Percentiles rank a stretch among this genome's conserved stretches.
Evolutionary conservation across 805 yeast species (phyloP).

Genomic region (Yamadazyma nakazawae): DNA sequence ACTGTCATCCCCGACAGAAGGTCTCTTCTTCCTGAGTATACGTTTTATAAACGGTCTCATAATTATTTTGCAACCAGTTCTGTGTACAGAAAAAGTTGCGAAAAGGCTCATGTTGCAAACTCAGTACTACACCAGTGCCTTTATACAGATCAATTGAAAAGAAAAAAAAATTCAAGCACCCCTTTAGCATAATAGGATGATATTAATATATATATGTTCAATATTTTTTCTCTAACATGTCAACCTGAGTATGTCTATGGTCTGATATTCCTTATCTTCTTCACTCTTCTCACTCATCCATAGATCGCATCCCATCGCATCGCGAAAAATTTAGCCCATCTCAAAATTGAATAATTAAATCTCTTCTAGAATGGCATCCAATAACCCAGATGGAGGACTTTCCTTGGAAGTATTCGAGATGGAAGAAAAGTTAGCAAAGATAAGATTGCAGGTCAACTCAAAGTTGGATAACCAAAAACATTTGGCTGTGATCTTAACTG

Average conservation of each 20-base stretch:
- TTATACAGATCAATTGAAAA: too few species aligned
- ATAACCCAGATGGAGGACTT: constrained; percentile 39
- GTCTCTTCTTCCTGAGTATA: not conserved
- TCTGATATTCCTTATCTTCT: not conserved
- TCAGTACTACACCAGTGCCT: too few species aligned
- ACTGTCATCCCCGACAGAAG: not conserved
- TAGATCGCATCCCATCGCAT: constrained; percentile 1
- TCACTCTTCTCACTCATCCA: not conserved
- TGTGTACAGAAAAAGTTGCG: not conserved
- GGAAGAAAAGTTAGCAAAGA: constrained; percentile 60
- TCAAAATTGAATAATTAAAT: constrained; percentile 1
- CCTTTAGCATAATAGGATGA: too few species aligned
- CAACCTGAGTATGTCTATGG: not conserved
- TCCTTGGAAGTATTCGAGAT: constrained; percentile 44
- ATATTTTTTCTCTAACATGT: not conserved
- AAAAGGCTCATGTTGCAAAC: too few species aligned
- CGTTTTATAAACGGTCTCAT: not conserved
- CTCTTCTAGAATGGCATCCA: not conserved
- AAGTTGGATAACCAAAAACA: constrained; percentile 84
- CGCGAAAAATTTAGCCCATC: constrained; percentile 14
- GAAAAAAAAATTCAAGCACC: too few species aligned
- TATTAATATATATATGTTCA: too few species aligned
- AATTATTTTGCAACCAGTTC: not conserved
- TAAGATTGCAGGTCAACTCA: constrained; percentile 71
- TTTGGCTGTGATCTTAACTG: constrained; percentile 75